A percentile compares a stretch with the other conserved stretches of the same genome.
Evolutionary conservation across 2,329 filamentous ascomycete species (phyloP).

Genomic region (Rutstroemia sp.): DNA sequence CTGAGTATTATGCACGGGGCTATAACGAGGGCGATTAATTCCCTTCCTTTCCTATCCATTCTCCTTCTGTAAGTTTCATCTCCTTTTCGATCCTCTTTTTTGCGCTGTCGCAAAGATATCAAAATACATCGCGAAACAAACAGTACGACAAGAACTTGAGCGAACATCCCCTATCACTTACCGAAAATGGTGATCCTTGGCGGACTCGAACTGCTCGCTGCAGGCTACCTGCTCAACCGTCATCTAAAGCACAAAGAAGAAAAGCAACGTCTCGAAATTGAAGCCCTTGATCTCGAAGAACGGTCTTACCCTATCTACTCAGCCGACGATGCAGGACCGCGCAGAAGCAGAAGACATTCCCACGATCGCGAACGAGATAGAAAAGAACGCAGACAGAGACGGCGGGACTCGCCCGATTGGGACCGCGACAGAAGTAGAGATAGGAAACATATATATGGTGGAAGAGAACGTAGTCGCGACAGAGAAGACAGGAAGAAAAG

Average conservation of each 20-base stretch:
- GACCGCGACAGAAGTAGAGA: not conserved
- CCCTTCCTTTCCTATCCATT: not conserved
- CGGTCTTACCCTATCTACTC: slow-evolving; percentile 10
- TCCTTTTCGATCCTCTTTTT: not conserved
- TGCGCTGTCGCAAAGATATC: not conserved
- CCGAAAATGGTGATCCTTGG: slow-evolving; percentile 42
- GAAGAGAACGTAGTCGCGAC: not conserved
- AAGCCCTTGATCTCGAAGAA: slow-evolving; percentile 17
- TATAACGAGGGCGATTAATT: not conserved
- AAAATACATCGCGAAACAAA: not conserved
- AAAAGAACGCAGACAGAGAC: slow-evolving; percentile 2
- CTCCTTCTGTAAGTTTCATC: not conserved
- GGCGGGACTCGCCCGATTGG: not conserved
- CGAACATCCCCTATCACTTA: not conserved
- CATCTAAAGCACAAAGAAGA: slow-evolving; percentile 26
- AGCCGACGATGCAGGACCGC: slow-evolving; percentile 4
- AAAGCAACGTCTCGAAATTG: slow-evolving; percentile 28
- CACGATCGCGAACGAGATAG: not conserved
- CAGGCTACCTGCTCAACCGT: slow-evolving; percentile 26
- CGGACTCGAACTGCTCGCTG: slow-evolving; percentile 26
- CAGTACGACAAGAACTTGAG: not conserved
- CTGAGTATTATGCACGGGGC: not conserved
- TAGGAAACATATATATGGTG: not conserved
- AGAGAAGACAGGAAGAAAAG: slow-evolving; percentile 5
- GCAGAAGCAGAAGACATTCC: slow-evolving; percentile 4